Percentiles rank a stretch among this genome's conserved stretches.
Evolutionary conservation across 345 rosid species (phyloP).

Genomic region (Mallotus nudiflorus): DNA sequence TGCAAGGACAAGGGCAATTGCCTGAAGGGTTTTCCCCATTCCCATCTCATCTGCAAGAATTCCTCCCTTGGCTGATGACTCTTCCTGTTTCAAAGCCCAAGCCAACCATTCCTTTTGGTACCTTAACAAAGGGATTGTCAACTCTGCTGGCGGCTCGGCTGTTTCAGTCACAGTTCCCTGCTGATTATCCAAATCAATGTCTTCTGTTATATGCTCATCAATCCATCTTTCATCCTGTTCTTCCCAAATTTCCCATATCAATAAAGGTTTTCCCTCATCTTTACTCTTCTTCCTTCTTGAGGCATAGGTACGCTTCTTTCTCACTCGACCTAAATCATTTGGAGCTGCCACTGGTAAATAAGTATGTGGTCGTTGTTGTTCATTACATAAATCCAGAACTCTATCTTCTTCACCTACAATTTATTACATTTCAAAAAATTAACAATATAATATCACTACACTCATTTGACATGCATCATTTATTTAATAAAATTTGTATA

Average conservation of each 20-base stretch:
- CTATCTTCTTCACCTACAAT: conserved; percentile 25
- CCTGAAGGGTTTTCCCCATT: conserved; percentile 98
- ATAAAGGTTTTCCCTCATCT: conserved; percentile 26
- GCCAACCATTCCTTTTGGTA: conserved; percentile 96
- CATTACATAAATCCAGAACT: conserved; percentile 7
- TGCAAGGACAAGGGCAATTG: conserved; percentile 90
- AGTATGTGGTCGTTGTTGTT: conserved; percentile 7
- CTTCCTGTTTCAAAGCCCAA: conserved; percentile 92
- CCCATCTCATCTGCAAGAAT: conserved; percentile 99
- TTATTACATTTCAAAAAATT: neutral
- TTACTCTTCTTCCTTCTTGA: conserved; percentile 31
- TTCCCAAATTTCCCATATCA: conserved; percentile 84
- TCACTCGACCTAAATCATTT: neutral
- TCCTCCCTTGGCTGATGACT: conserved; percentile 63
- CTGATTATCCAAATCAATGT: conserved; percentile 61
- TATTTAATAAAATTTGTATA: neutral
- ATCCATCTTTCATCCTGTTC: conserved; percentile 63
- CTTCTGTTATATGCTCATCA: conserved; percentile 45
- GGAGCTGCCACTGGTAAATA: neutral
- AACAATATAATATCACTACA: neutral
- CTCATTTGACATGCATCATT: neutral
- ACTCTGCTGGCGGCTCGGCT: conserved; percentile 63
- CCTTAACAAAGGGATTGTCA: conserved; percentile 71
- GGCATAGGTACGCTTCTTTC: conserved; percentile 17
- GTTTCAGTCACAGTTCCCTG: conserved; percentile 48